Conservation (phyloP, 352 stramenopile species). For the Phytopythium kandeliae region DNA sequence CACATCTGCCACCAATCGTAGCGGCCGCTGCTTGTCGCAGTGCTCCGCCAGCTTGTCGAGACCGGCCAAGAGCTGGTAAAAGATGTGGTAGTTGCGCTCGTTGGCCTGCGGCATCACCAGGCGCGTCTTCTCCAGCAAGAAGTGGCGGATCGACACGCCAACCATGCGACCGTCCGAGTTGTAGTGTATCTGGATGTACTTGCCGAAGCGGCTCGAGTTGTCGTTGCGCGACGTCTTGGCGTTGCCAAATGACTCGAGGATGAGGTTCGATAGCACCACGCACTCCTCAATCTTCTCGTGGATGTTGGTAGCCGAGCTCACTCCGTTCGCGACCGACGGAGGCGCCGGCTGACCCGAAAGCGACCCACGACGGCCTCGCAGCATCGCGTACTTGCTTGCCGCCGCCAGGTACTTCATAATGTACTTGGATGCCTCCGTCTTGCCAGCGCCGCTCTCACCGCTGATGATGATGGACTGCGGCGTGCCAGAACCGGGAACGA, state of each 20-base stretch:
- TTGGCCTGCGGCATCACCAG: constrained; percentile 59
- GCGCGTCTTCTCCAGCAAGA: constrained; percentile 76
- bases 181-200: constrained; percentile 89
- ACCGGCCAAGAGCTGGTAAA: constrained; percentile 68
- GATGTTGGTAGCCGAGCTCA: constrained; percentile 18
- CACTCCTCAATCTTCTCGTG: constrained; percentile 82
- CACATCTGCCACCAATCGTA: constrained; percentile 32
- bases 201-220: constrained; percentile 89
- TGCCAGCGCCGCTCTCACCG: constrained; percentile 90
- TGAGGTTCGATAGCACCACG: constrained; percentile 76
- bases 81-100: constrained; percentile 84
- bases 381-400: constrained; percentile 50
- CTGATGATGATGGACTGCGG: constrained; percentile 94
- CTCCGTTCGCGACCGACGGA: constrained; percentile 5
- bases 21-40: constrained; percentile 13
- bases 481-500: constrained; percentile 36
- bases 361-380: constrained; percentile 2
- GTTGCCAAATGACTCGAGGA: constrained; percentile 84
- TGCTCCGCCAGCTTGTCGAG: constrained; percentile 22
- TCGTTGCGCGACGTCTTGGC: constrained; percentile 84
- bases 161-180: constrained; percentile 66
- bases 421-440: constrained; percentile 94
- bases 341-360: constrained; percentile 6
- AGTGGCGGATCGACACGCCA: constrained; percentile 72
- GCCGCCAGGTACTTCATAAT: constrained; percentile 86